A percentile compares a stretch with the other conserved stretches of the same genome.
These are phyloP conservation scores for Panaeolus cyanescens DNA, from an alignment of 768 basidiomycete species.

Conservation along the genomic window DNA sequence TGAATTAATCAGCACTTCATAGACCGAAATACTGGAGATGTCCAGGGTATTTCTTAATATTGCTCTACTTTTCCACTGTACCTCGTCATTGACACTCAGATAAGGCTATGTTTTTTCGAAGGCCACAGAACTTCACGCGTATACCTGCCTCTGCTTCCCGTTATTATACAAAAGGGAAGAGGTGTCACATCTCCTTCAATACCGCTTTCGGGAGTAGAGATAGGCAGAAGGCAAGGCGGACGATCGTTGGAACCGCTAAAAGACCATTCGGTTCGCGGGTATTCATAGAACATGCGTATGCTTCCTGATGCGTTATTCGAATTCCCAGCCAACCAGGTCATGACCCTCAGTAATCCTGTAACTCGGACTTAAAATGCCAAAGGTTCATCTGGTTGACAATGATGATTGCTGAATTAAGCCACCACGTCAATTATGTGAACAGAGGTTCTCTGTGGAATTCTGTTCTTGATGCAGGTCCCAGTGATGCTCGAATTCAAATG, in stretches of 20 bases:
- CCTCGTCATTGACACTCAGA: too few relatives aligned
- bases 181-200: neutral
- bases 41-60: neutral
- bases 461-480: too few relatives aligned
- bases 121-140: too few relatives aligned
- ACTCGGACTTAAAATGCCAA: neutral
- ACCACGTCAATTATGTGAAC: neutral
- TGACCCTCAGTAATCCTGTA: neutral
- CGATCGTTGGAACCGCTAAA: neutral
- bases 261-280: neutral
- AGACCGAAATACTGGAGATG: neutral
- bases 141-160: too few relatives aligned
- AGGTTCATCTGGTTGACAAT: neutral
- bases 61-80: neutral
- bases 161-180: neutral
- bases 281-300: neutral
- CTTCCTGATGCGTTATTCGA: neutral
- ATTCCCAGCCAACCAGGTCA: neutral
- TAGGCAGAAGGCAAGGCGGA: neutral
- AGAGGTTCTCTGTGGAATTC: neutral
- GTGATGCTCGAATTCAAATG: too few relatives aligned
- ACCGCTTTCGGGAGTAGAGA: neutral
- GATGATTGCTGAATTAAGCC: neutral
- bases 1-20: neutral
- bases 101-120: too few relatives aligned